Base-by-base conservation (phyloP, 345 rosid genomes). In the Stellera chamaejasme region DNA sequence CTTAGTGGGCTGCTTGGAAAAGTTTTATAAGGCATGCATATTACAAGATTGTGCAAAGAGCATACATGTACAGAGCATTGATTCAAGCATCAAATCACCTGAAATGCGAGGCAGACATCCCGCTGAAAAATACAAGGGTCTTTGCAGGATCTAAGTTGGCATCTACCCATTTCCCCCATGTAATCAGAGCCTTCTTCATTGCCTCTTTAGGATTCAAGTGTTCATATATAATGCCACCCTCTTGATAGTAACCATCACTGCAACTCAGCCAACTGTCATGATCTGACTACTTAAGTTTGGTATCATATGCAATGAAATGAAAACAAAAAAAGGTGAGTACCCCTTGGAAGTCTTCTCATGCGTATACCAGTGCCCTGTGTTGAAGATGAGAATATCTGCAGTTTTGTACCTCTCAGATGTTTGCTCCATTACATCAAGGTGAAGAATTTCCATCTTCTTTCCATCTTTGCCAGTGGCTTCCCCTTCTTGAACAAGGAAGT, bases 351-450 rank as follows among this genome's bases (percentile, higher is more conserved):
- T 79, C 66, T 75, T 79, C 62, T 75, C 83, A 46, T 79, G 84
- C 55, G 84, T 76, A 81, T 79, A 79, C 84, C 84, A 79, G 46
- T 79, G 84, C 19, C 84, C 79, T 0, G 84, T 73, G 68, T 79
- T 79, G 71, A 73, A 79, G 36, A 79, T 58, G 48, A 79, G 64
- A 55, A 76, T 42, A 44, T 79, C 79, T 0, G 77, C 83, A 54
- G 14, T 46, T 69, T 70, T 72, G 70, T 74, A 74, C 39, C 58
- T 61, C 4, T 71, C 58, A 32, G 60, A 55, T 23, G 73, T 52
- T 39, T 48, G 52, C 54, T 67, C 79, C 9, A 73, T 52, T 66
- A 70, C 13, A 71, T 79, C 79, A 39, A 79, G 68, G 39, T 79
- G 63, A 23, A 76, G 81, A 16, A 75, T 73, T 60, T 79, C 81